Evolutionary conservation across 306 rosid genomes (phyloP).

Genomic region (Rubus idaeus): DNA sequence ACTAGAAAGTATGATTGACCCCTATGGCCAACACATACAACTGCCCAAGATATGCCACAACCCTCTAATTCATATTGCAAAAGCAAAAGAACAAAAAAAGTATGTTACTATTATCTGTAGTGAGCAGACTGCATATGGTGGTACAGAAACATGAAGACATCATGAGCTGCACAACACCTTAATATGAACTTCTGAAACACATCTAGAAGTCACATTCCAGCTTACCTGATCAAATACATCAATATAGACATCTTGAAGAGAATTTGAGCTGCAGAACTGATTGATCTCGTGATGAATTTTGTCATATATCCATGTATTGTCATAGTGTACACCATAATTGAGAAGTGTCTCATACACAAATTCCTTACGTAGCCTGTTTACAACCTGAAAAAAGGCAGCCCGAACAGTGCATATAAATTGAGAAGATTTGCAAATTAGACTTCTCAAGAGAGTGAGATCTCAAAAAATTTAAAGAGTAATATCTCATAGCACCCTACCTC

Average conservation of each 20-base stretch:
- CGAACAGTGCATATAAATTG: constrained; percentile 15
- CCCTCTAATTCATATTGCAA: constrained; percentile 17
- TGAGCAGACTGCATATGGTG: not conserved
- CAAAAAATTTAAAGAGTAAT: not conserved
- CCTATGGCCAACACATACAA: not conserved
- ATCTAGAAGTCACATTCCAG: not conserved
- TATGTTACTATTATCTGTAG: not conserved
- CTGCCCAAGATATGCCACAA: not conserved
- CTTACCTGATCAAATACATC: constrained; percentile 91
- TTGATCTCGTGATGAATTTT: constrained; percentile 94
- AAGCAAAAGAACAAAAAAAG: not conserved
- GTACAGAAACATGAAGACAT: not conserved
- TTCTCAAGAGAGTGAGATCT: not conserved
- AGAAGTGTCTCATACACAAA: constrained; percentile 74
- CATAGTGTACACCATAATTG: constrained; percentile 81
- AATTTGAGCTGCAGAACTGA: constrained; percentile 87
- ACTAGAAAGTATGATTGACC: constrained; percentile 9
- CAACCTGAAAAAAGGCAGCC: constrained; percentile 57
- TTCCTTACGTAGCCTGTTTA: constrained; percentile 74
- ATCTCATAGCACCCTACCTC: constrained; percentile 49
- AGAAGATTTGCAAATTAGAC: constrained; percentile 10
- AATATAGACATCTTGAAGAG: constrained; percentile 86
- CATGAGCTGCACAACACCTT: not conserved
- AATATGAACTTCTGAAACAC: not conserved
- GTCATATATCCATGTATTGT: constrained; percentile 93